Evolutionary conservation across 2,329 filamentous ascomycete genomes (phyloP).

Genomic region (Talaromyces sp.): DNA sequence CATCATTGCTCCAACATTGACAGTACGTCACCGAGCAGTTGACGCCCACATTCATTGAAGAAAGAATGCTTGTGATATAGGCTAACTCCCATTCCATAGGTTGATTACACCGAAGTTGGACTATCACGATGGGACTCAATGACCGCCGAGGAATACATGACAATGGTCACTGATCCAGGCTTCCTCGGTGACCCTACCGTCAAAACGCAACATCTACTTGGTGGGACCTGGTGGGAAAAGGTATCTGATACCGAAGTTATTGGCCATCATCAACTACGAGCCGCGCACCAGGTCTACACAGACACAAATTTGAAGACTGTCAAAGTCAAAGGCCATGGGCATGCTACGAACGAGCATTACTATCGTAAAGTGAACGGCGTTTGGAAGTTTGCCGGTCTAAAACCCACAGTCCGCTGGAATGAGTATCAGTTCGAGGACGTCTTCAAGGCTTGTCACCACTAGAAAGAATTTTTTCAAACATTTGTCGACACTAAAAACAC

Average conservation of each 20-base stretch:
- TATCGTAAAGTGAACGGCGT: conserved; percentile 59
- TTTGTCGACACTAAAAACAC: neutral
- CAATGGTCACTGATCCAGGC: conserved; percentile 56
- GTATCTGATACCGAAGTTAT: conserved; percentile 59
- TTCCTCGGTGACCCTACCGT: conserved; percentile 63
- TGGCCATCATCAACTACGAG: conserved; percentile 62
- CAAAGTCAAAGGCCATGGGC: conserved; percentile 60
- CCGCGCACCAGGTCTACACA: conserved; percentile 62
- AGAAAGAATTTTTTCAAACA: neutral
- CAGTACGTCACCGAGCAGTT: conserved; percentile 18
- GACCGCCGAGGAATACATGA: conserved; percentile 61
- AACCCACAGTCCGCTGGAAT: conserved; percentile 56
- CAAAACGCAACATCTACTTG: conserved; percentile 66
- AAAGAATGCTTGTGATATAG: neutral
- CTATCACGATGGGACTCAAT: conserved; percentile 62
- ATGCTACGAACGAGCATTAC: conserved; percentile 58
- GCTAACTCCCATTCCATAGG: conserved; percentile 45
- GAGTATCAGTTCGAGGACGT: conserved; percentile 60
- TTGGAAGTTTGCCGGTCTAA: conserved; percentile 62
- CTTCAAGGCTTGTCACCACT: conserved; percentile 36
- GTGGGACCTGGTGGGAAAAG: conserved; percentile 58
- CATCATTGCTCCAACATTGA: conserved; percentile 44
- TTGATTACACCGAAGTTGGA: conserved; percentile 69
- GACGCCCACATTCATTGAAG: neutral
- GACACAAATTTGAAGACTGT: conserved; percentile 51